These are phyloP conservation scores for Candida saitoana DNA, from an alignment of 805 yeast genomes.

Conservation along the genomic window DNA sequence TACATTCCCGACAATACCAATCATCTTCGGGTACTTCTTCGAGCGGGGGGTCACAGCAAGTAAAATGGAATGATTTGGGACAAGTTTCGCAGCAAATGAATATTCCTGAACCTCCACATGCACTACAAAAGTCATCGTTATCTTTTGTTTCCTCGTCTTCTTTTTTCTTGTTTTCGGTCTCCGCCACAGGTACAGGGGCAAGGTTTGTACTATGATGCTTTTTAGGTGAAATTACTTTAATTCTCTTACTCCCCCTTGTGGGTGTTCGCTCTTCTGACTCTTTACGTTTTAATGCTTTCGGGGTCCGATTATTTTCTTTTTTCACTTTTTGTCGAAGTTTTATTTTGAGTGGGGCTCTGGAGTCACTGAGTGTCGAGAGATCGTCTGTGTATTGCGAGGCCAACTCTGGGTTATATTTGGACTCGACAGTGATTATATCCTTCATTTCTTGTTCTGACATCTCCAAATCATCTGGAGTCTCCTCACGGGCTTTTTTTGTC, in stretches of 20 bases:
- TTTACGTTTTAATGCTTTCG: conserved; percentile 7
- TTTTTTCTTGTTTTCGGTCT: conserved; percentile 3
- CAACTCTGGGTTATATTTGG: conserved; percentile 10
- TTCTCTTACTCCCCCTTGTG: conserved; percentile 15
- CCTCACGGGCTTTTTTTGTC: conserved; percentile 13
- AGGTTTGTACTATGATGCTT: conserved; percentile 24
- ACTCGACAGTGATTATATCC: conserved; percentile 10
- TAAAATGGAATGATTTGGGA: conserved; percentile 86
- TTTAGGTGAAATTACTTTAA: conserved; percentile 33
- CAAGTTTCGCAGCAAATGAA: conserved; percentile 93
- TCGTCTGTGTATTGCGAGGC: not conserved
- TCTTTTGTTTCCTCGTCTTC: conserved; percentile 15
- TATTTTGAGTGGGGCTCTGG: conserved; percentile 1
- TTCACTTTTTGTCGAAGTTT: conserved; percentile 4
- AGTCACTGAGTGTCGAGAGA: not conserved
- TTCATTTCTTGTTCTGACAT: conserved; percentile 14
- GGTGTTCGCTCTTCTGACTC: conserved; percentile 10
- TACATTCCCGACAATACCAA: conserved; percentile 86
- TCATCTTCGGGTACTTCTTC: conserved; percentile 83
- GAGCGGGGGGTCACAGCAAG: conserved; percentile 87
- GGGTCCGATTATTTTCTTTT: conserved; percentile 6
- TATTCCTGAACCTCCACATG: conserved; percentile 86
- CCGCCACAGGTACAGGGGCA: conserved; percentile 16
- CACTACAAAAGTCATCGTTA: conserved; percentile 87
- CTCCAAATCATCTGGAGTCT: conserved; percentile 13